Evolutionary conservation across 1,139 yeast genomes (phyloP).

Genomic region (Barnettozyma hawaiiensis): DNA sequence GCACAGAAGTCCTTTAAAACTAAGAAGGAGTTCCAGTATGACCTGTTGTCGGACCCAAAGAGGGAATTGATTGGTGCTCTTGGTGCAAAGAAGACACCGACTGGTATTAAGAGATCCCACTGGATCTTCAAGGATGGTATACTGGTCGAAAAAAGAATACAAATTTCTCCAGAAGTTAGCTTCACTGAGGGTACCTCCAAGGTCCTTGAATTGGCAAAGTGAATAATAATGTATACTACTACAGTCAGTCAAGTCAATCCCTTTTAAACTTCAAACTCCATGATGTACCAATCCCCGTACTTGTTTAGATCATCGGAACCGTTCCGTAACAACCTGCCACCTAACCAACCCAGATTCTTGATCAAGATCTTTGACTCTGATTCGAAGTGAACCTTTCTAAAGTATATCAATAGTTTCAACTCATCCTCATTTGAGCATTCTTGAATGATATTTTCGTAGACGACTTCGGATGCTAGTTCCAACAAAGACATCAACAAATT

Average conservation of each 20-base stretch:
- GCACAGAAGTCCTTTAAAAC: conserved; percentile 71
- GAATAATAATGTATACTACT: too few species aligned
- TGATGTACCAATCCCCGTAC: conserved; percentile 25
- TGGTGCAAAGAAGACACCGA: conserved; percentile 73
- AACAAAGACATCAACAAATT: conserved; percentile 22
- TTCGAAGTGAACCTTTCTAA: conserved; percentile 22
- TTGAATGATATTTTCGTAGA: conserved; percentile 9
- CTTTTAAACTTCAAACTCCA: conserved; percentile 24
- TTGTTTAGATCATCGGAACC: conserved; percentile 19
- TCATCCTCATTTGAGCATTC: conserved; percentile 13
- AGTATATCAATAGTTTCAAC: conserved; percentile 19
- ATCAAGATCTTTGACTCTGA: conserved; percentile 21
- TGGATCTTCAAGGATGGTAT: conserved; percentile 83
- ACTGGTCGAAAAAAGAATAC: conserved; percentile 56
- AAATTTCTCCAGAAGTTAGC: conserved; percentile 77
- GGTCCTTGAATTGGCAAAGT: conserved; percentile 31
- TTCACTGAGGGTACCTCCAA: conserved; percentile 55
- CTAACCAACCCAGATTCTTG: conserved; percentile 25
- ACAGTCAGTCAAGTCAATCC: too few species aligned
- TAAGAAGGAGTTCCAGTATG: conserved; percentile 69
- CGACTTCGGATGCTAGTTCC: conserved; percentile 21
- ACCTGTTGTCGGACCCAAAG: conserved; percentile 70
- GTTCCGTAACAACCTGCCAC: conserved; percentile 20
- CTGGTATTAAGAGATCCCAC: conserved; percentile 78
- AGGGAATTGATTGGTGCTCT: conserved; percentile 61